These are phyloP conservation scores for Euphorbia schlechtendalii DNA, from an alignment of 441 rosid species.

Conservation along the genomic window DNA sequence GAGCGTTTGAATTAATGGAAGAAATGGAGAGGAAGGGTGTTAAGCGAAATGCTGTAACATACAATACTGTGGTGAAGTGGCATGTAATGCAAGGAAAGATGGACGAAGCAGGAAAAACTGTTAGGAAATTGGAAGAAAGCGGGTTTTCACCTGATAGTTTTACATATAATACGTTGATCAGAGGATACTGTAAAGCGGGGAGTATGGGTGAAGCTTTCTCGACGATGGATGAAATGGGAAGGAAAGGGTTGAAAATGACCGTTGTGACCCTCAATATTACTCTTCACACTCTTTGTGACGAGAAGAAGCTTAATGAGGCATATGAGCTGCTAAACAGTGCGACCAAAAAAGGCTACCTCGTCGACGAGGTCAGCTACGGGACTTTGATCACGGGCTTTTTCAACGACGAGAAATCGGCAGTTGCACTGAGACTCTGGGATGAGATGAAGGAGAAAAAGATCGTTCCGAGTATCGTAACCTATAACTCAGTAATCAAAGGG, in stretches of 20 bases:
- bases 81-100: slow-evolving; percentile 61
- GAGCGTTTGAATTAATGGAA: slow-evolving; percentile 51
- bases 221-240: slow-evolving; percentile 70
- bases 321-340: slow-evolving; percentile 47
- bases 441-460: slow-evolving; percentile 72
- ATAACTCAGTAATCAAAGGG: slow-evolving; percentile 63
- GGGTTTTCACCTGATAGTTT: slow-evolving; percentile 59
- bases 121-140: slow-evolving; percentile 47
- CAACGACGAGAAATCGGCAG: slow-evolving; percentile 38
- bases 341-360: slow-evolving; percentile 54
- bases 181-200: slow-evolving; percentile 54
- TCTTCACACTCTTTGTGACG: slow-evolving; percentile 56
- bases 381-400: slow-evolving; percentile 62
- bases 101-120: slow-evolving; percentile 46
- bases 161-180: slow-evolving; percentile 69
- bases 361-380: slow-evolving; percentile 78
- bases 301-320: slow-evolving; percentile 58
- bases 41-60: slow-evolving; percentile 48
- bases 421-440: slow-evolving; percentile 60
- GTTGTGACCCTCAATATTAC: slow-evolving; percentile 60
- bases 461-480: slow-evolving; percentile 56
- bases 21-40: slow-evolving; percentile 59
- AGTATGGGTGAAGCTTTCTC: slow-evolving; percentile 55
- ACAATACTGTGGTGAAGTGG: slow-evolving; percentile 66
- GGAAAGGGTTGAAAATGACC: slow-evolving; percentile 68